A percentile compares a stretch with the other conserved stretches of the same genome.
Conservation (phyloP, 2,329 filamentous ascomycete genomes). For the Colletotrichum trifolii region DNA sequence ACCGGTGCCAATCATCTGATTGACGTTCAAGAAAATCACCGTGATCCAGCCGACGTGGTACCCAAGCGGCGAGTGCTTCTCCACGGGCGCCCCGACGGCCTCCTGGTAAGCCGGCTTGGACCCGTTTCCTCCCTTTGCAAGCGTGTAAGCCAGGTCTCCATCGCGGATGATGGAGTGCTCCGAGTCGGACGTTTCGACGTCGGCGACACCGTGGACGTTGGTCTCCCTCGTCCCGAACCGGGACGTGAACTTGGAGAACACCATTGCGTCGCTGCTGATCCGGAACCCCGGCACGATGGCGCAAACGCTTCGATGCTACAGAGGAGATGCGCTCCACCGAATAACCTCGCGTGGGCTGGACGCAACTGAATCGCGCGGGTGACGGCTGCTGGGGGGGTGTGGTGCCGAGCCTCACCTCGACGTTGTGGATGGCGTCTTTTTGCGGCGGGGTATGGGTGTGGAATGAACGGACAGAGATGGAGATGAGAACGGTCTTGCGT, state of each 20-base stretch:
- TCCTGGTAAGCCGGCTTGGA: slow-evolving; percentile 66
- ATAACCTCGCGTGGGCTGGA: neutral
- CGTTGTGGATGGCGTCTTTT: neutral
- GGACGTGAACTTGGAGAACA: slow-evolving; percentile 14
- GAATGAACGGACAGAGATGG: neutral
- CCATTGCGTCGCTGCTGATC: slow-evolving; percentile 3
- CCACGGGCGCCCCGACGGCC: slow-evolving; percentile 70
- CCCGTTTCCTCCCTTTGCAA: slow-evolving; percentile 59
- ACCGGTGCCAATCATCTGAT: slow-evolving; percentile 72
- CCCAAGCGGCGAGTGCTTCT: slow-evolving; percentile 67
- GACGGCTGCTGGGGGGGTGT: too few species aligned
- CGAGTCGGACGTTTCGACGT: slow-evolving; percentile 38
- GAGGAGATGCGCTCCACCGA: slow-evolving; percentile 3
- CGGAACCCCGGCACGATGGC: neutral
- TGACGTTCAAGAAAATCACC: slow-evolving; percentile 69
- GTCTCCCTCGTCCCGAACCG: slow-evolving; percentile 7
- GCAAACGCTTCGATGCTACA: neutral
- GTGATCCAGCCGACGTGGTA: slow-evolving; percentile 67
- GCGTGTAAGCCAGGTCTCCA: slow-evolving; percentile 55
- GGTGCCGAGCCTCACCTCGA: neutral
- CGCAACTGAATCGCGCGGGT: neutral
- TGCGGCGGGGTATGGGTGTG: neutral
- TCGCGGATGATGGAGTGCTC: slow-evolving; percentile 45
- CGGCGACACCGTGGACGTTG: neutral
- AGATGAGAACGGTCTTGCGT: too few species aligned